Base-by-base conservation (phyloP, 1,284 basidiomycete genomes). In the Cerioporus squamosus region DNA sequence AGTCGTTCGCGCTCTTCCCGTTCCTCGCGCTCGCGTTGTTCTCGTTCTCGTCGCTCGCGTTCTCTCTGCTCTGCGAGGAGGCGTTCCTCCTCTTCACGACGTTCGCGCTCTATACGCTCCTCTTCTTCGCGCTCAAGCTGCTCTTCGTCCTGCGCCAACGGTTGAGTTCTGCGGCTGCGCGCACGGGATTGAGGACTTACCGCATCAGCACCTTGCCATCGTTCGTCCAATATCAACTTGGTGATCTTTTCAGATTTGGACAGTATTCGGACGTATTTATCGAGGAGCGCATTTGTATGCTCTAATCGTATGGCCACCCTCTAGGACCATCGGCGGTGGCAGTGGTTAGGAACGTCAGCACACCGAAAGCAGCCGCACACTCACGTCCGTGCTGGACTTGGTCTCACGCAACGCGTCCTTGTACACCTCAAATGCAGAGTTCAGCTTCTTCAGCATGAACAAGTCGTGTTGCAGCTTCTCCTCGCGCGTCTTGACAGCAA, bases 391-490 rank as follows among this genome's bases (percentile, higher is more conserved):
- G 18, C 83, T 83, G 20, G 84, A 81, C 62, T 82, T 81, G 2
- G 85, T 81, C 54, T 83, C 82, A 38, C 77, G 76, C 55, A 92
- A 71, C 8, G 87, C 87, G 23, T 87, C 85, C 57, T 85, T 86
- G 64, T 88, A 87, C 42, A 79, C 66, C 10, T 84, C 80, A 63
- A 93, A 88, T 1, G 87, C 80, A 14, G 81, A 70, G 66, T 93
- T 93, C 22, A 93, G 71, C 69, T 90, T 90, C 69, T 77, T 83
- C 63, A 93, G 74, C 50, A 90, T 80, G 68, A 87, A 85, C 17
- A 90, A 67, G 70, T 93, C 90, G 64, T 82, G 84, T 61, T 86
- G 85, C 40, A 93, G 72, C 68, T 86, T 89, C 60, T 91, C 90
- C 67, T 92, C 88, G 38, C 85, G 80, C 49, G 77, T 68, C 66